Conservation (phyloP, 2,329 filamentous ascomycete genomes). For the Pleomassaria siparia region DNA sequence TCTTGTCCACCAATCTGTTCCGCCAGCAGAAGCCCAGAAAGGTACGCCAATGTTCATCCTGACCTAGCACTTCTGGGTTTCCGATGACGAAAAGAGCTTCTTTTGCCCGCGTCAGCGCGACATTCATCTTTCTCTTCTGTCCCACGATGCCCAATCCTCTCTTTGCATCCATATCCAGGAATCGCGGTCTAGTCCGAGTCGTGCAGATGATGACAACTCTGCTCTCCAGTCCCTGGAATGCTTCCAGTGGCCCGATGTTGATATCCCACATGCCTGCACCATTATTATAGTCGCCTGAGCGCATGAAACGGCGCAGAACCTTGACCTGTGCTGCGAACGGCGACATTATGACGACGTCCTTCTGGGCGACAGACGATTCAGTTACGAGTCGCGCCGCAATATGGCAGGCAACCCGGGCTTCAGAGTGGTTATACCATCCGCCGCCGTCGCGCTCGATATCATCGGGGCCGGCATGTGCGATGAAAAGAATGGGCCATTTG, state of each 20-base stretch:
- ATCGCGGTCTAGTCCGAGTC: conserved; percentile 39
- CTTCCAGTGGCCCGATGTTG: conserved; percentile 50
- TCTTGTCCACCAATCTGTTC: conserved; percentile 37
- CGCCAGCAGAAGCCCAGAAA: conserved; percentile 44
- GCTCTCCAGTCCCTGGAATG: conserved; percentile 50
- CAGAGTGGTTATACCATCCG: conserved; percentile 41
- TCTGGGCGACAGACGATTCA: conserved; percentile 26
- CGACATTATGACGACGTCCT: conserved; percentile 48
- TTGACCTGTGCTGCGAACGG: conserved; percentile 51
- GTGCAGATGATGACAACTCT: conserved; percentile 50
- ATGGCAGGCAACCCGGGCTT: conserved; percentile 35
- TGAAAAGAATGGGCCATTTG: conserved; percentile 48
- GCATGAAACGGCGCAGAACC: conserved; percentile 41
- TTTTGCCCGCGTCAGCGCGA: conserved; percentile 49
- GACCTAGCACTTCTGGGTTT: conserved; percentile 39
- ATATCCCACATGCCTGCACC: conserved; percentile 36
- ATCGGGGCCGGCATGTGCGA: conserved; percentile 41
- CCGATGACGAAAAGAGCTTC: conserved; percentile 48
- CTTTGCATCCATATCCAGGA: conserved; percentile 34
- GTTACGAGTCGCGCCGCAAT: conserved; percentile 30
- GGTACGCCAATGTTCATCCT: conserved; percentile 41
- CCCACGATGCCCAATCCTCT: conserved; percentile 41
- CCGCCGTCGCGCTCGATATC: conserved; percentile 46
- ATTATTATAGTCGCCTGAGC: conserved; percentile 16
- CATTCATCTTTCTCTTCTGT: conserved; percentile 46